These are phyloP conservation scores for Grosmannia huntii DNA, from an alignment of 2,329 filamentous ascomycete species.

Conservation along the genomic window DNA sequence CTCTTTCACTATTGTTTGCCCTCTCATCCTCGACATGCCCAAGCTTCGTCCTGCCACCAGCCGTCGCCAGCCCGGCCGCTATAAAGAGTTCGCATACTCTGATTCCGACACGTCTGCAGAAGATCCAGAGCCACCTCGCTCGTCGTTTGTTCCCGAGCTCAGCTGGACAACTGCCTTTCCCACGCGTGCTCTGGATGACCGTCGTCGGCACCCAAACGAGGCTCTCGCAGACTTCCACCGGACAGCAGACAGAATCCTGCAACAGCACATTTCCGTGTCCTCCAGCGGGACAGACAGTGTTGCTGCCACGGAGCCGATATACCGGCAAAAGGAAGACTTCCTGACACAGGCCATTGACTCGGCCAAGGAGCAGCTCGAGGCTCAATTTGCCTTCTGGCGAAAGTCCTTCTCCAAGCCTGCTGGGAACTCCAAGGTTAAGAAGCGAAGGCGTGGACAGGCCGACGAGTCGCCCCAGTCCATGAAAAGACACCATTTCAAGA, in stretches of 20 bases:
- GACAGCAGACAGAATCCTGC: conserved; percentile 1
- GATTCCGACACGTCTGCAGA: background rate
- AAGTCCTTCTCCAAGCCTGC: background rate
- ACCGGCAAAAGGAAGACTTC: background rate
- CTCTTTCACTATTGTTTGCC: background rate
- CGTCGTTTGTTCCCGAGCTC: conserved; percentile 15
- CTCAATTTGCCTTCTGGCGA: background rate
- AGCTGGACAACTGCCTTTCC: conserved; percentile 14
- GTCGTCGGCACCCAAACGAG: conserved; percentile 3
- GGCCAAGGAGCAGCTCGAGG: background rate
- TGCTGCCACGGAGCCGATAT: background rate
- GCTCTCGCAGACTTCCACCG: conserved; percentile 10
- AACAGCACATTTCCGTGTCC: background rate
- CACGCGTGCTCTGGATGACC: conserved; percentile 14
- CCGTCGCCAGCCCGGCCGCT: background rate
- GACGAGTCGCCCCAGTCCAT: background rate
- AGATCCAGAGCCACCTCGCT: too few species aligned
- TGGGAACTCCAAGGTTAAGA: background rate
- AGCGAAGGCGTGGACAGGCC: background rate
- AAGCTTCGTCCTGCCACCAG: background rate
- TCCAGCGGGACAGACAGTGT: background rate
- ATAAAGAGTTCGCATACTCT: background rate
- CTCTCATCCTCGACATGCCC: background rate
- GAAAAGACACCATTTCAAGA: background rate
- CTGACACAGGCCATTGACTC: background rate